These are phyloP conservation scores for Fusarium paranaense DNA, from an alignment of 2,329 filamentous ascomycete species.

Conservation along the genomic window DNA sequence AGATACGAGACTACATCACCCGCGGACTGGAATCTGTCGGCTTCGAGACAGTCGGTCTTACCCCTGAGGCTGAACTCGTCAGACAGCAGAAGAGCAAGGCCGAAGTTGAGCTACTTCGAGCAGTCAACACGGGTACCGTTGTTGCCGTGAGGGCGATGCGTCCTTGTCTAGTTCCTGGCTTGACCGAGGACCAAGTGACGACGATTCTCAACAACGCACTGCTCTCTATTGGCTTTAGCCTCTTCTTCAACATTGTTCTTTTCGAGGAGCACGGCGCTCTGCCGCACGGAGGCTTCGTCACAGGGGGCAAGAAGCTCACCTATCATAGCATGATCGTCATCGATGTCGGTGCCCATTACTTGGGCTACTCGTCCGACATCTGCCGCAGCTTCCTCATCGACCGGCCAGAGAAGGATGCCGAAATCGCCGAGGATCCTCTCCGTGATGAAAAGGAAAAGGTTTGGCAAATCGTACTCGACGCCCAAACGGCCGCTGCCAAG, in stretches of 20 bases:
- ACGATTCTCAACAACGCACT: conserved; percentile 67
- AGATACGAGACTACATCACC: conserved; percentile 72
- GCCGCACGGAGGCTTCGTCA: conserved; percentile 65
- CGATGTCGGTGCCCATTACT: conserved; percentile 71
- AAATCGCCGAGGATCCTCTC: conserved; percentile 35
- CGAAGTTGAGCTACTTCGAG: conserved; percentile 68
- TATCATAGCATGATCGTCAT: conserved; percentile 70
- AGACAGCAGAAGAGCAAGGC: conserved; percentile 67
- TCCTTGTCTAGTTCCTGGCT: conserved; percentile 64
- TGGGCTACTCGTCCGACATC: conserved; percentile 73
- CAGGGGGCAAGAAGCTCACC: conserved; percentile 63
- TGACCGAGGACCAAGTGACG: conserved; percentile 70
- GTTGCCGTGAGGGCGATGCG: conserved; percentile 69
- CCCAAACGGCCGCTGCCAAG: conserved; percentile 66
- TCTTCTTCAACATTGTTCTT: conserved; percentile 73
- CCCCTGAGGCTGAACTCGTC: conserved; percentile 66
- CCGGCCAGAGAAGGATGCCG: conserved; percentile 33
- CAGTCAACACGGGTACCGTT: conserved; percentile 73
- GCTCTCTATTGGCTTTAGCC: conserved; percentile 63
- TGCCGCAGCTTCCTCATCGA: conserved; percentile 71
- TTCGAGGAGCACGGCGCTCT: conserved; percentile 68
- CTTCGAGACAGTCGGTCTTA: conserved; percentile 67
- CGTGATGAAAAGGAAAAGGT: conserved; percentile 65
- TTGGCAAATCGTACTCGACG: conserved; percentile 72
- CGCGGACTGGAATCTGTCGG: conserved; percentile 65